Conservation (phyloP, 2,329 filamentous ascomycete genomes). For the Pezicula rhizophila region DNA sequence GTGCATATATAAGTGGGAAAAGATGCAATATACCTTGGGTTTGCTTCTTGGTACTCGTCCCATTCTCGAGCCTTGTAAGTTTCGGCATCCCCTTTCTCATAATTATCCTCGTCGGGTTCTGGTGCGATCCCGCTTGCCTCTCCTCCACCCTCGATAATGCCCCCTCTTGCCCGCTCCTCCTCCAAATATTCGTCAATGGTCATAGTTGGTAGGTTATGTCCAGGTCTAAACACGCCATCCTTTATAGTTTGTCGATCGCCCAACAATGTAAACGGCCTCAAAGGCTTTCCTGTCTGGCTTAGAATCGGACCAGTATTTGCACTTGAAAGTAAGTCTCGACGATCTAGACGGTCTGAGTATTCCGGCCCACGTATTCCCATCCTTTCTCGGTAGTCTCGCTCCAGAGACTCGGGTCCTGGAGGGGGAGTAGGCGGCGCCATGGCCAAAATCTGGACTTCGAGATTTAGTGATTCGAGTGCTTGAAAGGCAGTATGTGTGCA, state of each 20-base stretch:
- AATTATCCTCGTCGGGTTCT: constrained; percentile 82
- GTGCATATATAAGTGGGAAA: neutral
- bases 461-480: constrained; percentile 77
- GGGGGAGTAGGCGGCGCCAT: constrained; percentile 56
- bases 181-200: constrained; percentile 96
- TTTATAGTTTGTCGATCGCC: constrained; percentile 69
- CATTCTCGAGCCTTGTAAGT: constrained; percentile 90
- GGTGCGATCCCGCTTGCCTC: constrained; percentile 62
- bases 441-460: constrained; percentile 77
- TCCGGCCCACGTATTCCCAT: constrained; percentile 36
- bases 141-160: constrained; percentile 86
- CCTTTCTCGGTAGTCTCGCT: constrained; percentile 40
- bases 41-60: constrained; percentile 91
- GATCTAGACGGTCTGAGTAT: constrained; percentile 72
- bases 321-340: constrained; percentile 43
- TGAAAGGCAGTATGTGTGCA: constrained; percentile 77
- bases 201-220: constrained; percentile 95
- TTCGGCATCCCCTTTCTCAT: constrained; percentile 80
- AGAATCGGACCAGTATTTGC: constrained; percentile 65
- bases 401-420: constrained; percentile 35
- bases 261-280: constrained; percentile 85
- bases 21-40: constrained; percentile 52
- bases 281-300: constrained; percentile 71
- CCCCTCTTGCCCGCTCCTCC: constrained; percentile 77
- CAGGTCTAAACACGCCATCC: constrained; percentile 77